Evolutionary conservation across 2,329 filamentous ascomycete genomes (phyloP), one percentile per base, ranked within the genome.

Genomic region (Pseudofabraea citricarpa): DNA sequence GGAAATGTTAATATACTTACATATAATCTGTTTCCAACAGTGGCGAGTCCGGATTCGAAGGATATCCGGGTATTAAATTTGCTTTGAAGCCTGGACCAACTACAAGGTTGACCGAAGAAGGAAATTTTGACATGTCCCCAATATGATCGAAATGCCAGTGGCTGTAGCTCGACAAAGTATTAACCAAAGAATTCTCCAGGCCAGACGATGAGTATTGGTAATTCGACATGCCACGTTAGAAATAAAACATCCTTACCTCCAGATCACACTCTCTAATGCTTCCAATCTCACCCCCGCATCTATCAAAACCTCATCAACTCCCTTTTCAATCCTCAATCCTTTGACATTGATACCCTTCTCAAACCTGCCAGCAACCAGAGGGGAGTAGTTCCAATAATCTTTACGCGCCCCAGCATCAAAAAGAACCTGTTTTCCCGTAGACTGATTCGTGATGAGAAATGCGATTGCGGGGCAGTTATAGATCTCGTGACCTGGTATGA

Each of bases 141-240:
- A 67, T 70, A 44, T 79, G 76, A 51, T 79, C 75, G 56, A 64
- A 72, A 47, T 72, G 68, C 58, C 64, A 71, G 48, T 76, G 72
- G 43, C 67, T 69, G 35, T 5, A 19, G 6, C 20, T n/a, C n/a
- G n/a, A n/a, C n/a, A n/a, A n/a, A n/a, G n/a, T n/a, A n/a, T n/a
- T n/a, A n/a, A n/a, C n/a, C n/a, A n/a, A n/a, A n/a, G n/a, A n/a
- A 10, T 31, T 31, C 6, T 31, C 27, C n/a, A n/a, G n/a, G n/a
- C n/a, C n/a, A n/a, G n/a, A n/a, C n/a, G n/a, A n/a, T n/a, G n/a
- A n/a, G n/a, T n/a, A n/a, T n/a, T n/a, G n/a, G n/a, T n/a, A n/a
- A n/a, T n/a, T n/a, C n/a, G n/a, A n/a, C n/a, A n/a, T n/a, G n/a
- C n/a, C n/a, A n/a, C n/a, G n/a, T n/a, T n/a, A n/a, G n/a, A 5